Evolutionary conservation across 176 grass and related monocot species (phyloP).

Genomic region (Eleusine indica): DNA sequence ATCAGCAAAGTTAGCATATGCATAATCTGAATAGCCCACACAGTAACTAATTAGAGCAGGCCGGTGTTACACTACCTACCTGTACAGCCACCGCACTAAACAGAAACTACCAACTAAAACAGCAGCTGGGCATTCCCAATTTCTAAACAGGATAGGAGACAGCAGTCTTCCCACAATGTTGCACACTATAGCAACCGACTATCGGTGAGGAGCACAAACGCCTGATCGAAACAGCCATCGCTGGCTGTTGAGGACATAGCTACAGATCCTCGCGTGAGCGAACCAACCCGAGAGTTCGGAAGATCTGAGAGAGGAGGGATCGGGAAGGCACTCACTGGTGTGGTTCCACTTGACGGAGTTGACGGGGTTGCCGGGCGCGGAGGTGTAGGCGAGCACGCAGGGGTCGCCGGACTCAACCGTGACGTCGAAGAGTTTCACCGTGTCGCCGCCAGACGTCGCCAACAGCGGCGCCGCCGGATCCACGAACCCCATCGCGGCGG

Average conservation of each 20-base stretch:
- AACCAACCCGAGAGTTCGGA: not conserved
- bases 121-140: not conserved
- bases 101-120: not conserved
- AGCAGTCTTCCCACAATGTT: not conserved
- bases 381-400: slow-evolving; percentile 83
- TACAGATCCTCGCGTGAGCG: slow-evolving; percentile 4
- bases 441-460: slow-evolving; percentile 81
- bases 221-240: not conserved
- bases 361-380: slow-evolving; percentile 55
- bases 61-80: not conserved
- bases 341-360: slow-evolving; percentile 96
- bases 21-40: slow-evolving; percentile 7
- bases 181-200: not conserved
- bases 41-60: not conserved
- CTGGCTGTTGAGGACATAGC: not conserved
- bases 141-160: not conserved
- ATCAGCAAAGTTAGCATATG: not conserved
- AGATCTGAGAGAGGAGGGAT: slow-evolving; percentile 33
- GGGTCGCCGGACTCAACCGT: slow-evolving; percentile 78
- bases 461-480: slow-evolving; percentile 82
- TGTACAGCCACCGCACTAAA: not conserved
- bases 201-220: not conserved
- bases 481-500: slow-evolving; percentile 70
- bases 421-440: slow-evolving; percentile 93
- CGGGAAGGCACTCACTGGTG: slow-evolving; percentile 62